Conservation (phyloP, 148 eudicot species). For the Amaranthus hypochondriacus region DNA sequence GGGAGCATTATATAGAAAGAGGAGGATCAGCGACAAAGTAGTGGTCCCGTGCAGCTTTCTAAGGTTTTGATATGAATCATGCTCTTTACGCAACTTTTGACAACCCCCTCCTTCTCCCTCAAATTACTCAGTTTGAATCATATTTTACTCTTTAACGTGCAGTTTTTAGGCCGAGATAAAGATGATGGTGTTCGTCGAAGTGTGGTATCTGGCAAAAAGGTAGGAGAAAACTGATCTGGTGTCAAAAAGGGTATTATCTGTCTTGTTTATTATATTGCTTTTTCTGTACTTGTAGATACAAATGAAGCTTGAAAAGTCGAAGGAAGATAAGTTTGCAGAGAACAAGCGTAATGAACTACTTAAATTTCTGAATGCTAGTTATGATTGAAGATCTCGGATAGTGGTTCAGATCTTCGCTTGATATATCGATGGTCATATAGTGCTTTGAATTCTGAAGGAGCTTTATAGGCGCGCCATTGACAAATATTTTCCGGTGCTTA, state of each 20-base stretch:
- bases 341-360: slow-evolving; percentile 75
- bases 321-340: slow-evolving; percentile 91
- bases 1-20: slow-evolving; percentile 81
- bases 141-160: slow-evolving; percentile 5
- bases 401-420: not conserved
- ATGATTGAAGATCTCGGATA: slow-evolving; percentile 40
- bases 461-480: not conserved
- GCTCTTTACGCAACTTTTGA: not conserved
- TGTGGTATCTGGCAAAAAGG: slow-evolving; percentile 96
- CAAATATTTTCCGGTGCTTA: not conserved
- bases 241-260: not conserved
- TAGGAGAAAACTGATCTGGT: slow-evolving; percentile 14
- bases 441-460: slow-evolving; percentile 8
- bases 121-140: not conserved
- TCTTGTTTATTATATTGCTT: not conserved
- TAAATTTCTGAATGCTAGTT: slow-evolving; percentile 87
- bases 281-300: slow-evolving; percentile 43
- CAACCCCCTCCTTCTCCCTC: not conserved
- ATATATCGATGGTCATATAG: not conserved
- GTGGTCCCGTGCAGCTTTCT: slow-evolving; percentile 92
- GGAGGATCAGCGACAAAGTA: slow-evolving; percentile 47
- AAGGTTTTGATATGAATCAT: slow-evolving; percentile 40
- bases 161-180: slow-evolving; percentile 79
- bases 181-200: slow-evolving; percentile 86
- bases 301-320: slow-evolving; percentile 86